Percentiles rank a stretch among this genome's conserved stretches.
phyloP scores from a whole-genome alignment of 495 filamentous ascomycete genomes.

The Chaetomium tenue region DNA sequence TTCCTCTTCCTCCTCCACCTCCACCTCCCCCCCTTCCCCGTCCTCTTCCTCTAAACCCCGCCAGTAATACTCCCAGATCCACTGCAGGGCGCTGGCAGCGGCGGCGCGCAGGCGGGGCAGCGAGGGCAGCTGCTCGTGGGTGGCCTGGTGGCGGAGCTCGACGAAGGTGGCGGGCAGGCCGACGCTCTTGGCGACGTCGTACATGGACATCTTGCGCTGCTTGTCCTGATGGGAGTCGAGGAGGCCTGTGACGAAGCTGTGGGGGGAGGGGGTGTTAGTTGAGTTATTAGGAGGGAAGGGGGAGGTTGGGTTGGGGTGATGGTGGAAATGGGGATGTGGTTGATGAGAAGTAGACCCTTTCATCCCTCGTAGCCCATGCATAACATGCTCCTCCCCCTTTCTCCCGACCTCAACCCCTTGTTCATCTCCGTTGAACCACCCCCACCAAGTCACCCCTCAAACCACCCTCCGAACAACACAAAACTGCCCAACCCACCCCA shows the following conservation, averaged over 20 bases:
- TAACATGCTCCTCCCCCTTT: too few relatives aligned
- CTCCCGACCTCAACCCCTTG: too few relatives aligned
- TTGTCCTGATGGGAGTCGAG: slow-evolving; percentile 71
- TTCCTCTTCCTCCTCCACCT: neutral
- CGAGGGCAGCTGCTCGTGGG: slow-evolving; percentile 80
- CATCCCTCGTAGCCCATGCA: too few relatives aligned
- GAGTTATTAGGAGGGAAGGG: neutral
- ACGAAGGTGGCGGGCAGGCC: slow-evolving; percentile 82
- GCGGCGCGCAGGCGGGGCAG: slow-evolving; percentile 66
- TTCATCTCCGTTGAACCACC: too few relatives aligned
- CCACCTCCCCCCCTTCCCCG: neutral
- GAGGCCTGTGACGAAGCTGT: slow-evolving; percentile 89
- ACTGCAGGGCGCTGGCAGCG: slow-evolving; percentile 65
- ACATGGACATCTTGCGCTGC: slow-evolving; percentile 75
- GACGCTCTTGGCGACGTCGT: slow-evolving; percentile 69
- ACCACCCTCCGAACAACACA: too few relatives aligned
- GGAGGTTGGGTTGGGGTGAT: neutral
- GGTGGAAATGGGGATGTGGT: neutral
- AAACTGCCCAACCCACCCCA: too few relatives aligned
- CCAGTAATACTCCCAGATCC: slow-evolving; percentile 93
- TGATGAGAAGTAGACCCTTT: neutral
- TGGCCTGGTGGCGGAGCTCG: slow-evolving; percentile 84
- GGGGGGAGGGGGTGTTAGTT: neutral
- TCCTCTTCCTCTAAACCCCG: slow-evolving; percentile 19
- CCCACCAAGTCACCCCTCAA: too few relatives aligned